These are phyloP conservation scores for Avena atlantica DNA, from an alignment of 176 grass and related monocot genomes.

Conservation along the genomic window DNA sequence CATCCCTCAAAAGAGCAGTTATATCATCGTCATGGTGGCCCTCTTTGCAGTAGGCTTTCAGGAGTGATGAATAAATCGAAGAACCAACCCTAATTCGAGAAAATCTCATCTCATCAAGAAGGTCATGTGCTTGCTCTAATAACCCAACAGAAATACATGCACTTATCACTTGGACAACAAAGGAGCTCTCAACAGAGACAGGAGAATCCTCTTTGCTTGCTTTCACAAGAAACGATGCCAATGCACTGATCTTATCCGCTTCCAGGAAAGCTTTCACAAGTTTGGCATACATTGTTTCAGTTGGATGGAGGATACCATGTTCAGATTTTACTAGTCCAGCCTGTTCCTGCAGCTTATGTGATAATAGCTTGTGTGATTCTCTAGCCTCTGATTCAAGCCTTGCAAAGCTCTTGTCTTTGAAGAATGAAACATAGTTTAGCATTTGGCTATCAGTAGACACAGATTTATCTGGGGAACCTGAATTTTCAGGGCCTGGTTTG, in stretches of 20 bases:
- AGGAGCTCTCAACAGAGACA: conserved; percentile 65
- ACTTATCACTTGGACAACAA: conserved; percentile 88
- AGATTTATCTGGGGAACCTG: conserved; percentile 39
- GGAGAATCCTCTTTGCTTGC: conserved; percentile 79
- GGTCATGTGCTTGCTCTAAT: conserved; percentile 85
- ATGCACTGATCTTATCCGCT: conserved; percentile 65
- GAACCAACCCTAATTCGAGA: conserved; percentile 81
- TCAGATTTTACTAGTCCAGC: conserved; percentile 74
- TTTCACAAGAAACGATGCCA: conserved; percentile 80
- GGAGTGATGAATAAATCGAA: conserved; percentile 72
- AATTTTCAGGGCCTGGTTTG: conserved; percentile 38
- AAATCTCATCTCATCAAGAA: conserved; percentile 95
- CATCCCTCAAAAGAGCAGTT: conserved; percentile 72
- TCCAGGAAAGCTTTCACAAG: conserved; percentile 84
- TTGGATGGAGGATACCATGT: conserved; percentile 84
- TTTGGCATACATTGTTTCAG: conserved; percentile 89
- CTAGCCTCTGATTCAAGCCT: conserved; percentile 64
- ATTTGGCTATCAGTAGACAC: conserved; percentile 48
- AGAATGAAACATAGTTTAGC: conserved; percentile 62
- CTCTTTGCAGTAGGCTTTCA: conserved; percentile 81
- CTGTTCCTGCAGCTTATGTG: conserved; percentile 67
- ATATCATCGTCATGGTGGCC: conserved; percentile 67
- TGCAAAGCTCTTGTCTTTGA: conserved; percentile 64
- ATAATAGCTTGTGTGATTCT: conserved; percentile 60
- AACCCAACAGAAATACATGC: conserved; percentile 80